A percentile compares a stretch with the other conserved stretches of the same genome.
phyloP scores from a whole-genome alignment of 306 rosid species.

The Prunus kanzakura region DNA sequence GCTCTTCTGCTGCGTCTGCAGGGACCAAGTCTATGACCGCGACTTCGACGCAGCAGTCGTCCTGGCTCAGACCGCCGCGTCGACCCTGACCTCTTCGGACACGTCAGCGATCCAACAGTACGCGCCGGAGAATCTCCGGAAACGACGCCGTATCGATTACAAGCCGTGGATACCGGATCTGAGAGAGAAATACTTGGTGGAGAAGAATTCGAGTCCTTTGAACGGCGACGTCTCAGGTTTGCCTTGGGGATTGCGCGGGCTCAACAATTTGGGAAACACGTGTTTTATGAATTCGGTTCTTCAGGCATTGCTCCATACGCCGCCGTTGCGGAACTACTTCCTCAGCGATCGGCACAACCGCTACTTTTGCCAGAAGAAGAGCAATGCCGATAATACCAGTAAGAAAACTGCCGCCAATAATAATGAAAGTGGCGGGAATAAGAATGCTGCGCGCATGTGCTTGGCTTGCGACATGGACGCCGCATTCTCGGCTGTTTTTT shows the following conservation, averaged over 20 bases:
- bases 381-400: conserved; percentile 23
- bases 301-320: conserved; percentile 92
- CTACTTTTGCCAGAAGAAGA: conserved; percentile 68
- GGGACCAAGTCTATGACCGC: conserved; percentile 88
- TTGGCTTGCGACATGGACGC: conserved; percentile 87
- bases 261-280: conserved; percentile 86
- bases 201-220: conserved; percentile 44
- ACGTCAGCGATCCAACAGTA: conserved; percentile 20
- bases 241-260: conserved; percentile 81
- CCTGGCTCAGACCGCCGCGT: conserved; percentile 62
- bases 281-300: conserved; percentile 94
- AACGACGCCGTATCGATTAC: conserved; percentile 78
- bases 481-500: conserved; percentile 72
- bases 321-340: conserved; percentile 85
- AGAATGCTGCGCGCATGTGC: conserved; percentile 44
- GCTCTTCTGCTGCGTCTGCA: conserved; percentile 86
- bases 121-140: conserved; percentile 77
- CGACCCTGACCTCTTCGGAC: conserved; percentile 27
- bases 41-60: conserved; percentile 89
- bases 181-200: conserved; percentile 53
- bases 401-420: conserved; percentile 25
- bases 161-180: conserved; percentile 75
- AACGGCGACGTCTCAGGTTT: conserved; percentile 32
- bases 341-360: conserved; percentile 81
- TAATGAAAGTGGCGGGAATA: conserved; percentile 35